Base-by-base conservation (phyloP, 441 rosid species). In the Francoa sonchifolia region DNA sequence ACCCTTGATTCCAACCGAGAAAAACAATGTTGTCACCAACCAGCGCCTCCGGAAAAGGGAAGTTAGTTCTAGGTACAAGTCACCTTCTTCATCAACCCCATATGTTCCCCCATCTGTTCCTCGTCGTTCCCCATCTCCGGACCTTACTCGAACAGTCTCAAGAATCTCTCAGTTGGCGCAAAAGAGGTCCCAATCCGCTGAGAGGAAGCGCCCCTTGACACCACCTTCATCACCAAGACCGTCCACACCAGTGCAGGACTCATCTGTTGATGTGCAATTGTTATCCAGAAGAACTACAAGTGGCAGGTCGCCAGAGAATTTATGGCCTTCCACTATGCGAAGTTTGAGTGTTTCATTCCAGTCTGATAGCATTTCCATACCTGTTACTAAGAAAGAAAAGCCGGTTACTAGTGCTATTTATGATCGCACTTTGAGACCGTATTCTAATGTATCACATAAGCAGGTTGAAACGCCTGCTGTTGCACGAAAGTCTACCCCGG, bases 281-380 rank as follows among this genome's bases (percentile, higher is more conserved):
- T 55, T 74, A 35, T 62, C 81, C 44, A 76, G 94, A 66, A 76
- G 77, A 47, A 72, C 75, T 47, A 52, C 58, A 8, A 78, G 63
- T 3, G 55, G 84, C 30, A 71, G 87, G 44, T 57, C 80, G 57
- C 85, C 88, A 1, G 98, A 90, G 61, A 65, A 90, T 54, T 68
- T 90, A 70, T 90, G 98, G 98, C 98, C 98, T 56, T 90, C 98
- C 44, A 90, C 98, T 7, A 90, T 90, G 96, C 74, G 98, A 68
- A 90, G 94, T 68, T 93, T 85, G 54, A 90, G 76, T 42, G 94
- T 74, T 49, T 82, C 98, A 1, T 82, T 90, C 71, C 98, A 90
- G 73, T 82, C 90, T 0, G 98, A 82, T 76, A 53, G 63, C 27
- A 74, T 76, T 64, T 90, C 96, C 3, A 62, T 85, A 64, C 87